Percentiles rank a stretch among this genome's conserved stretches.
Evolutionary conservation across 2,329 filamentous ascomycete genomes (phyloP).

Genomic region (Pseudogymnoascus sp.): DNA sequence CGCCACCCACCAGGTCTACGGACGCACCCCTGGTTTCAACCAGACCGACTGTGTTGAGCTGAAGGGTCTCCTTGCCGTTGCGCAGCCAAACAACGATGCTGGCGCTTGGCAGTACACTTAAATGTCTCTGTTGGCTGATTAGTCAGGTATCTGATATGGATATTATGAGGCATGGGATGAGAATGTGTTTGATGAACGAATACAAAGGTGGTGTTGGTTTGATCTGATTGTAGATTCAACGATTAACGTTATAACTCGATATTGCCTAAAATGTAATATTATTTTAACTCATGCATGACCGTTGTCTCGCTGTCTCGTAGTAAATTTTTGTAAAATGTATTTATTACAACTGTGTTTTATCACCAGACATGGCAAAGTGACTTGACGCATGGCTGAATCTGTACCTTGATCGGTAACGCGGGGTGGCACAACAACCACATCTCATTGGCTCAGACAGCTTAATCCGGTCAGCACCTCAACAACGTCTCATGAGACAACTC

Average conservation of each 20-base stretch:
- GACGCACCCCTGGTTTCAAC: constrained; percentile 24
- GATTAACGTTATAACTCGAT: neutral
- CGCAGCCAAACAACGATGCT: constrained; percentile 20
- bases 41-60: constrained; percentile 29
- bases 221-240: neutral
- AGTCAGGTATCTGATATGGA: neutral
- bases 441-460: neutral
- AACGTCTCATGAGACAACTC: neutral
- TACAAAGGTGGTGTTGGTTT: neutral
- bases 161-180: neutral
- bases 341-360: neutral
- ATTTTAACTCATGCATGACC: neutral
- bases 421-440: neutral
- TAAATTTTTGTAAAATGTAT: neutral
- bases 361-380: neutral
- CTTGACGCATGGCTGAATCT: neutral
- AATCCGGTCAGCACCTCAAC: neutral
- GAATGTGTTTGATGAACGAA: constrained; percentile 12
- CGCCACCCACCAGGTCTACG: constrained; percentile 26
- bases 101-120: constrained; percentile 37
- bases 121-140: constrained; percentile 7
- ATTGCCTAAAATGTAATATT: neutral
- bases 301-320: neutral
- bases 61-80: constrained; percentile 28
- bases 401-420: neutral